phyloP scores from a whole-genome alignment of 352 stramenopile genomes.

The Achlya hypogyna region DNA sequence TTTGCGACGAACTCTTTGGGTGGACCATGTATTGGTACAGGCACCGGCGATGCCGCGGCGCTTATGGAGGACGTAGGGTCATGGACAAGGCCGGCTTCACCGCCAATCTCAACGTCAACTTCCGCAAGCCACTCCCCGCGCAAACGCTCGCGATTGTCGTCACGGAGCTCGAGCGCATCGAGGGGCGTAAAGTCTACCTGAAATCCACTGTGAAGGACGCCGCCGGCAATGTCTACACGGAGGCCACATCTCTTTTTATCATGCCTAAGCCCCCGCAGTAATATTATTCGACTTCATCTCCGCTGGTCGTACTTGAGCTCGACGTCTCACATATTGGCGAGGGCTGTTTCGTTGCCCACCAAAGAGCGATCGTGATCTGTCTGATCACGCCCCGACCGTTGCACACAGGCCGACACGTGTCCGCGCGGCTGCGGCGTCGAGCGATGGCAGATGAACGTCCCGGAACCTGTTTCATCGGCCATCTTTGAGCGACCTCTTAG shows the following conservation, averaged over 20 bases:
- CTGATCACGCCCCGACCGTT: too few relatives aligned
- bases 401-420: too few relatives aligned
- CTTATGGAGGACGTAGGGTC: background rate
- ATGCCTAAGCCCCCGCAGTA: conserved; percentile 1
- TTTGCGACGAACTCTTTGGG: conserved; percentile 19
- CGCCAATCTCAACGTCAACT: conserved; percentile 21
- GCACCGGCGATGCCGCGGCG: background rate
- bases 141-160: conserved; percentile 2
- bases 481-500: too few relatives aligned
- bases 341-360: too few relatives aligned
- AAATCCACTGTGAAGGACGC: conserved; percentile 8
- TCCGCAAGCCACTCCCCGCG: conserved; percentile 2
- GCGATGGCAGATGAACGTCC: too few relatives aligned
- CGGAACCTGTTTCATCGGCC: too few relatives aligned
- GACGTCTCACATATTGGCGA: too few relatives aligned
- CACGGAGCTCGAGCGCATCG: conserved; percentile 5
- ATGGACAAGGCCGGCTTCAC: conserved; percentile 14
- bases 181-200: conserved; percentile 19
- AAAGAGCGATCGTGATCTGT: too few relatives aligned
- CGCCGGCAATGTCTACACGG: conserved; percentile 11
- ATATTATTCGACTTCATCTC: background rate
- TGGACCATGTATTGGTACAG: conserved; percentile 18
- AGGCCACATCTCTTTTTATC: conserved; percentile 15
- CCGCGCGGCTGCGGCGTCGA: too few relatives aligned
- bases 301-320: too few relatives aligned